Percentiles rank a stretch among this genome's conserved stretches.
These are phyloP conservation scores for Chaetomidium leptoderma DNA, from an alignment of 495 filamentous ascomycete genomes.

Conservation along the genomic window DNA sequence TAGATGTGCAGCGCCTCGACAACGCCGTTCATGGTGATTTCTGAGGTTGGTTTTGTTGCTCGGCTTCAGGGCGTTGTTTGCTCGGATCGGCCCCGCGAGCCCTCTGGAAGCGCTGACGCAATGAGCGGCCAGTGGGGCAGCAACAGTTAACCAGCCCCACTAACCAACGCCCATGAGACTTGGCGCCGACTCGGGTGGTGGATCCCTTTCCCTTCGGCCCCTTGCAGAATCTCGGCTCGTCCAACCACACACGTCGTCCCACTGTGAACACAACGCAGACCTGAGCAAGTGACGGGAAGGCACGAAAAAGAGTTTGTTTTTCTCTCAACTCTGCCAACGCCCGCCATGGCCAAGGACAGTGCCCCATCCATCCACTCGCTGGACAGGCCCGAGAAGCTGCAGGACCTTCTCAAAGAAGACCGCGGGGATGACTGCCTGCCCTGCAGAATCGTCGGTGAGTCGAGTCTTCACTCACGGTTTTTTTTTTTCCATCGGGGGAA, in stretches of 20 bases:
- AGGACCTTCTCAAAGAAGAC: constrained; percentile 56
- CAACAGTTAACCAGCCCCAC: neutral
- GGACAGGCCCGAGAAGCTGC: constrained; percentile 49
- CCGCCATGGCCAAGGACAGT: constrained; percentile 40
- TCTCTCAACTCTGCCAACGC: neutral
- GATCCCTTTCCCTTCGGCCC: neutral
- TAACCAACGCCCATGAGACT: neutral
- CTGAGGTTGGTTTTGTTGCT: neutral
- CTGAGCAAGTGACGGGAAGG: neutral
- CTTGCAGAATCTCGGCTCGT: neutral
- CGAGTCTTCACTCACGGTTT: neutral
- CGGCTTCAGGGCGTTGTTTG: constrained; percentile 4
- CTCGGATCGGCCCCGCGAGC: constrained; percentile 8
- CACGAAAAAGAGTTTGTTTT: neutral
- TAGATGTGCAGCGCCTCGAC: constrained; percentile 96
- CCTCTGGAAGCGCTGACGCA: constrained; percentile 29
- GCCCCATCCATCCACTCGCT: constrained; percentile 39
- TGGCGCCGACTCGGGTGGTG: neutral
- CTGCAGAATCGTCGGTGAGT: constrained; percentile 63
- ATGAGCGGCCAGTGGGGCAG: constrained; percentile 3
- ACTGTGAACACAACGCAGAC: neutral
- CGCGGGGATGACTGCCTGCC: constrained; percentile 63
- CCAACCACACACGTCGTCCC: neutral
- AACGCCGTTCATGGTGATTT: constrained; percentile 64
- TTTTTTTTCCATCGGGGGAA: neutral